Percentiles rank a stretch among this genome's conserved stretches.
phyloP scores from a whole-genome alignment of 2,329 filamentous ascomycete species.

The Colletotrichum shisoi region DNA sequence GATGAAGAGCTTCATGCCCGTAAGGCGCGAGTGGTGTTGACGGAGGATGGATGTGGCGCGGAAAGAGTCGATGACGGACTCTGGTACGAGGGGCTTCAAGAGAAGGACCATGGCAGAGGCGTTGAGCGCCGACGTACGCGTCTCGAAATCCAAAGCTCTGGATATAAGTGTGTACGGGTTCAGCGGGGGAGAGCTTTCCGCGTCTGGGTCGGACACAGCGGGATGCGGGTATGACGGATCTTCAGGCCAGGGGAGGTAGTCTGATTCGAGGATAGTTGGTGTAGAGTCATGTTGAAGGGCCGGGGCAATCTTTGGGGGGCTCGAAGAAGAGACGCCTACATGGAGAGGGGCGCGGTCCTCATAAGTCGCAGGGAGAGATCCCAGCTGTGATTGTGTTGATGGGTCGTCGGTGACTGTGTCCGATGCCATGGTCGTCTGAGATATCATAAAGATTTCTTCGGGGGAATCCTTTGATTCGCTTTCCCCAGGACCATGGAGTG shows the following conservation, averaged over 20 bases:
- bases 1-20: conserved; percentile 66
- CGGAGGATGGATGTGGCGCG: conserved; percentile 65
- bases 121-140: conserved; percentile 63
- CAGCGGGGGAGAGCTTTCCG: conserved; percentile 51
- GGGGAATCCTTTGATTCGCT: conserved; percentile 44
- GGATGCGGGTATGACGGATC: conserved; percentile 65
- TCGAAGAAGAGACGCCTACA: conserved; percentile 38
- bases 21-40: conserved; percentile 68
- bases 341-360: conserved; percentile 38
- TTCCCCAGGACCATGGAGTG: conserved; percentile 7
- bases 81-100: conserved; percentile 64
- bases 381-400: conserved; percentile 32
- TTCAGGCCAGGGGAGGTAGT: conserved; percentile 66
- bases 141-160: conserved; percentile 65
- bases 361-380: conserved; percentile 24
- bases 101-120: conserved; percentile 69
- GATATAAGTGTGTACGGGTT: conserved; percentile 64
- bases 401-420: conserved; percentile 47
- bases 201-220: conserved; percentile 38
- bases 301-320: conserved; percentile 43
- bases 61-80: conserved; percentile 62
- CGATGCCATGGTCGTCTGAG: conserved; percentile 54
- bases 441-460: conserved; percentile 56
- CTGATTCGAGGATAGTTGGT: conserved; percentile 60
- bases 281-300: conserved; percentile 51